Conservation (phyloP, 768 basidiomycete genomes). For the Dentipellis sp. region DNA sequence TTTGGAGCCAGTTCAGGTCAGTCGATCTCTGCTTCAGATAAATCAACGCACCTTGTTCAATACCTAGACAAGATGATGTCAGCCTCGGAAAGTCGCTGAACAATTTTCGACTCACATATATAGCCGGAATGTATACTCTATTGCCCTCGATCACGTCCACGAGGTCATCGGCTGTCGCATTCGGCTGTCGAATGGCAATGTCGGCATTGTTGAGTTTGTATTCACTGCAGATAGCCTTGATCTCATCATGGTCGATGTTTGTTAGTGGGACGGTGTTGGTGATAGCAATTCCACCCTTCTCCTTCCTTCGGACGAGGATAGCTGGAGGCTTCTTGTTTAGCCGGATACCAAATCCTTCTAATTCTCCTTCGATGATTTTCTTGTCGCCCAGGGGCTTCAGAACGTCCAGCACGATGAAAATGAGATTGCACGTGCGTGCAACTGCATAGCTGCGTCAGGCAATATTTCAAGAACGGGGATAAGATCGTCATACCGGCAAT, state of each 20-base stretch:
- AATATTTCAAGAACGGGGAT: background rate
- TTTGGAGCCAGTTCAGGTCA: background rate
- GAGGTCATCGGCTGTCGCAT: slow-evolving; percentile 89
- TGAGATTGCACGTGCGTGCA: slow-evolving; percentile 95
- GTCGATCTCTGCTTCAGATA: background rate
- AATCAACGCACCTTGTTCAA: slow-evolving; percentile 61
- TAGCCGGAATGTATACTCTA: slow-evolving; percentile 87
- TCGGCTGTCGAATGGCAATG: slow-evolving; percentile 86
- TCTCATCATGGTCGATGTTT: slow-evolving; percentile 92
- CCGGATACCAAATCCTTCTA: slow-evolving; percentile 97
- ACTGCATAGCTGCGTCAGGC: slow-evolving; percentile 36
- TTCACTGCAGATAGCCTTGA: slow-evolving; percentile 90
- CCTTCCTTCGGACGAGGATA: slow-evolving; percentile 75
- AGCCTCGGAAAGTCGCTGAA: background rate
- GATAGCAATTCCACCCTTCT: slow-evolving; percentile 89
- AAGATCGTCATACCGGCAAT: slow-evolving; percentile 56
- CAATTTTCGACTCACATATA: slow-evolving; percentile 53
- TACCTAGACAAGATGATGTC: slow-evolving; percentile 34
- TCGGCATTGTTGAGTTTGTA: slow-evolving; percentile 87
- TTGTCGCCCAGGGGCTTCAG: slow-evolving; percentile 97
- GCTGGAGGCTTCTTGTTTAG: slow-evolving; percentile 92
- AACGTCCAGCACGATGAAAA: slow-evolving; percentile 97
- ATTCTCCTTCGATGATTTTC: slow-evolving; percentile 79
- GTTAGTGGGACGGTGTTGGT: slow-evolving; percentile 96
- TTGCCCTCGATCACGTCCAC: slow-evolving; percentile 98